phyloP scores from a whole-genome alignment of 2,329 filamentous ascomycete genomes.

The Aspergillus quadricinctus region DNA sequence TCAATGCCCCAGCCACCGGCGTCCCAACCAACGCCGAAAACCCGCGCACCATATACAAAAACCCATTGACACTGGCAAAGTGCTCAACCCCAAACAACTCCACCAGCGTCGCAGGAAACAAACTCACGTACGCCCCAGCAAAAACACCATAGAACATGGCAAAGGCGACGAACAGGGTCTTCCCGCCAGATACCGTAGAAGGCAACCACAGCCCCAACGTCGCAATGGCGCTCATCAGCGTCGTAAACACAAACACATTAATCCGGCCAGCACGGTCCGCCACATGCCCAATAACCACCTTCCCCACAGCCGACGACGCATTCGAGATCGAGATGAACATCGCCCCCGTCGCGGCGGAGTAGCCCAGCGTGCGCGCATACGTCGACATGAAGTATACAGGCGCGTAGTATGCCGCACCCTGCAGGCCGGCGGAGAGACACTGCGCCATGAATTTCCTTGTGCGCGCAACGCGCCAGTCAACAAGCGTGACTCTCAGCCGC shows the following conservation, averaged over 20 bases:
- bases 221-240: constrained; percentile 26
- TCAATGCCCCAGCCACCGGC: constrained; percentile 28
- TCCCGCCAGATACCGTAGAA: constrained; percentile 6
- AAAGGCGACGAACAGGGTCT: constrained; percentile 27
- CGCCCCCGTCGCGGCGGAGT: constrained; percentile 31
- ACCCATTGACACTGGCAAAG: constrained; percentile 36
- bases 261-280: constrained; percentile 39
- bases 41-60: constrained; percentile 38
- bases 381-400: constrained; percentile 40
- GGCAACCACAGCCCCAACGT: constrained; percentile 26
- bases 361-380: constrained; percentile 39
- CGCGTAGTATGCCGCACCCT: constrained; percentile 38
- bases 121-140: constrained; percentile 35
- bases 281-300: constrained; percentile 36
- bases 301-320: constrained; percentile 37
- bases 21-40: constrained; percentile 37
- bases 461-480: constrained; percentile 26
- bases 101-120: constrained; percentile 38
- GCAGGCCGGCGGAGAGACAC: constrained; percentile 33
- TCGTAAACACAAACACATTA: constrained; percentile 37
- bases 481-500: constrained; percentile 26
- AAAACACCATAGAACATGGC: constrained; percentile 34
- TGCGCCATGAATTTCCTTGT: constrained; percentile 35
- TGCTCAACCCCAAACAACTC: constrained; percentile 39
- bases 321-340: constrained; percentile 42